Base-by-base conservation (phyloP, 441 rosid species). In the Rhodomyrtus psidioides region DNA sequence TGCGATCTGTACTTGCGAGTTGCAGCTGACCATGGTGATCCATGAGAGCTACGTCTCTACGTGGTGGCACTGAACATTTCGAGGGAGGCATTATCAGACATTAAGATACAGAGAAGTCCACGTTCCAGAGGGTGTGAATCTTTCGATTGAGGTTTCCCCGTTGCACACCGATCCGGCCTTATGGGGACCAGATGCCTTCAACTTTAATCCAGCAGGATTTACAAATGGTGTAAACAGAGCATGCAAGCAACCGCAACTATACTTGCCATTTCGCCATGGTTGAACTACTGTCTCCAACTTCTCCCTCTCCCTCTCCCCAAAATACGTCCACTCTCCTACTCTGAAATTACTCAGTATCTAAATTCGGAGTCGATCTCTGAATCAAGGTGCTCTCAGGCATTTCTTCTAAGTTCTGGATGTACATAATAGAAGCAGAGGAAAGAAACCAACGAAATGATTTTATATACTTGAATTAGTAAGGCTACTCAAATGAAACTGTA, bases 11-110 rank as follows among this genome's bases (percentile, higher is more conserved):
- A 59, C 65, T 59, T 59, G 21, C 34, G 3, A 30, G 28, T 16
- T 83, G 84, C 85, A 85, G 87, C 56, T 89, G 53, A 88, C 83
- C 0, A 85, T 58, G 89, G 91, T 82, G 85, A 84, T 91, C 24
- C 81, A 86, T 39, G 92, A 91, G 76, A 87, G 54, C 59, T 88
- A 75, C 83, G 91, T 4, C 91, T 91, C 6, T 91, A 87, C 46
- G 49, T 85, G 21, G 90, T 90, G 2, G 86, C 59, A 9, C n/a
- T 57, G 1, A 53, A 88, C 15, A 30, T 82, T 23, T n/a, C 81
- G 6, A 86, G 91, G 70, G 88, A 89, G 88, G 89, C 84, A 10
- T 86, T 83, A 27, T 89, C 46, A 6, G 93, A 90, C 23, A 70
- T 89, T 28, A 88, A 84, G 21, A 59, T 26, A 88, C 4, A 87